Base-by-base conservation (phyloP, 2,329 filamentous ascomycete genomes). In the Colletotrichum sublineola region DNA sequence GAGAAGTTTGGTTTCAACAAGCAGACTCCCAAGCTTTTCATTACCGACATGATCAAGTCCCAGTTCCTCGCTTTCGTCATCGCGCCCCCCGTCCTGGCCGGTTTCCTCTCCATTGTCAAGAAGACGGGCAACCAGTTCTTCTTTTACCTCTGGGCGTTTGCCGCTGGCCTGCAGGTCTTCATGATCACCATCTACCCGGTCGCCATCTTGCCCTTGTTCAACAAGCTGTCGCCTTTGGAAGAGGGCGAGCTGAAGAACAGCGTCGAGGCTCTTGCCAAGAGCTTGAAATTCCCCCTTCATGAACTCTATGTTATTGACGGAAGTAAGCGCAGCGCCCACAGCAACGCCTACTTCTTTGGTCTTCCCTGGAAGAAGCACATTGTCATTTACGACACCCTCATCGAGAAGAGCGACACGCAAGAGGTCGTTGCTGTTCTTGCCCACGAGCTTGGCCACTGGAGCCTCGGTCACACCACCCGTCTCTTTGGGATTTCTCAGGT, bases 321-420 rank as follows among this genome's bases (percentile, higher is more conserved):
- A 71, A 95, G 92, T 85, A 96, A 95, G 86, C 89, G 94, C 78
- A 94, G 92, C 80, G 92, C 93, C 42, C 94, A 97, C 85, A 94
- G 92, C 83, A 97, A 97, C 81, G 94, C 94, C 44, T 96, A 97
- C 84, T 99, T 99, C 86, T 98, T 97, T 78, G 96, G 96, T 73
- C 89, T 99, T 68, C 96, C 96, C 53, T 99, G 96, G 95, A 98
- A 98, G 89, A 98, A 98, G 89, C 97, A 98, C 86, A 99, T 99
- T 86, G 96, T 99, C 79, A 97, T 99, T 80, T 99, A 97, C 81
- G 96, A 99, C 81, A 99, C 97, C 6, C 85, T 99, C 75, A 95
- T 99, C 74, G 96, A 98, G 84, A 97, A 98, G 89, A 96, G 93
- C 81, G 91, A 95, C 74, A 91, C 93, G 5, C 89, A 96, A 79